phyloP scores from a whole-genome alignment of 2,329 filamentous ascomycete genomes.

The Diaporthe velutina region DNA sequence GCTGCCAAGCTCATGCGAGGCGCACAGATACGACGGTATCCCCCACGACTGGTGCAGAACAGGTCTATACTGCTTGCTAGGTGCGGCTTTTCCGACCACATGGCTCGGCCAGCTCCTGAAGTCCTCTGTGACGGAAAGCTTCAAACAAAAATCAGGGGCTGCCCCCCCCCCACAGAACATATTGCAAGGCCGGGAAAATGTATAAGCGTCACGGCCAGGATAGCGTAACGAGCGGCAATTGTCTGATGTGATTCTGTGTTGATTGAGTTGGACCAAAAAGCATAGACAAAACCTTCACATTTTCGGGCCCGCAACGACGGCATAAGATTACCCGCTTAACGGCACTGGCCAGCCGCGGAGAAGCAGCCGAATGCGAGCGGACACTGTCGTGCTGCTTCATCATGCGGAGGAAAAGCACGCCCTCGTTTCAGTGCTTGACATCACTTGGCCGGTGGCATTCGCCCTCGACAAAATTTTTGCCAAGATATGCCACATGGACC shows the following conservation, averaged over 20 bases:
- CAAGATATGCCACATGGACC: constrained; percentile 22
- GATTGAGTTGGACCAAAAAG: neutral
- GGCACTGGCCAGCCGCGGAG: neutral
- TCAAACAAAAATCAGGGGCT: neutral
- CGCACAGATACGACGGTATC: constrained; percentile 3
- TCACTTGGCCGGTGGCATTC: neutral
- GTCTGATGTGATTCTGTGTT: neutral
- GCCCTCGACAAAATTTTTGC: neutral
- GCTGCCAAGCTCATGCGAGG: constrained; percentile 19
- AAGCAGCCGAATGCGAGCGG: neutral
- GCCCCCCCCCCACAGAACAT: neutral
- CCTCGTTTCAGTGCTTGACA: constrained; percentile 9
- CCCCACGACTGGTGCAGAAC: constrained; percentile 1
- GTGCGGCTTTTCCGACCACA: neutral
- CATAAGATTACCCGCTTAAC: neutral
- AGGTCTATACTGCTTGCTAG: neutral
- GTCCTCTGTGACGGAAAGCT: neutral
- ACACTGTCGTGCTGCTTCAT: neutral
- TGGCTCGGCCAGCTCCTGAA: neutral
- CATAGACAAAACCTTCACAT: neutral
- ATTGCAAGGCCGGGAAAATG: neutral
- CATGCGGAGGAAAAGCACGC: neutral
- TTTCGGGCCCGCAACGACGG: no score
- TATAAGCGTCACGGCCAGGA: neutral
- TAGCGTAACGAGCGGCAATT: neutral